Conservation (phyloP, 352 stramenopile genomes). For the Globisporangium apiculatum region DNA sequence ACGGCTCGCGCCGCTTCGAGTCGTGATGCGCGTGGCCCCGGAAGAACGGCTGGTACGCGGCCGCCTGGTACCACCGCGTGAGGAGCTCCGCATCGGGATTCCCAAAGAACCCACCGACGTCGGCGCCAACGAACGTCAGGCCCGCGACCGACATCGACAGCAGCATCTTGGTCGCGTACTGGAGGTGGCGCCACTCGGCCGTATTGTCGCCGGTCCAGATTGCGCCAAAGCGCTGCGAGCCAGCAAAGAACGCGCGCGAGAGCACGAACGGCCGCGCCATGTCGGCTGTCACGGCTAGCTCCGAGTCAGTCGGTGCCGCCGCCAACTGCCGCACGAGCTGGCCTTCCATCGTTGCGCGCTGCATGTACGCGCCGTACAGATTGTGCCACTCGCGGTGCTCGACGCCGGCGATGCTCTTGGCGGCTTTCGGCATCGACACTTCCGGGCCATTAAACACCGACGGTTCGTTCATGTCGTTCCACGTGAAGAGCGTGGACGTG, state of each 20-base stretch:
- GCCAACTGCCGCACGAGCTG: conserved; percentile 71
- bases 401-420: conserved; percentile 86
- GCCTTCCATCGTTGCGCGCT: conserved; percentile 94
- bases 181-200: conserved; percentile 94
- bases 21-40: conserved; percentile 98
- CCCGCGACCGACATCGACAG: conserved; percentile 94
- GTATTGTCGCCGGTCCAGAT: conserved; percentile 99
- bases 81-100: conserved; percentile 95
- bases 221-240: conserved; percentile 95
- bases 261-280: conserved; percentile 96
- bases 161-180: conserved; percentile 96
- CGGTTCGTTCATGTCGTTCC: conserved; percentile 99
- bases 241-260: conserved; percentile 96
- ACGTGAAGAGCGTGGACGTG: conserved; percentile 94
- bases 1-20: conserved; percentile 96
- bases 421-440: conserved; percentile 97
- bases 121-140: conserved; percentile 96
- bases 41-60: conserved; percentile 98
- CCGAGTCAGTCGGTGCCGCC: conserved; percentile 20
- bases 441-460: conserved; percentile 99
- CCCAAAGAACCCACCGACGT: conserved; percentile 99
- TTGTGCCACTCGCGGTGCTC: conserved; percentile 99
- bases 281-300: conserved; percentile 41
- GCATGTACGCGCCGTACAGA: conserved; percentile 98
- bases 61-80: conserved; percentile 95